Base-by-base conservation (phyloP, 2,329 filamentous ascomycete genomes). In the Sporothrix brunneoviolacea region DNA sequence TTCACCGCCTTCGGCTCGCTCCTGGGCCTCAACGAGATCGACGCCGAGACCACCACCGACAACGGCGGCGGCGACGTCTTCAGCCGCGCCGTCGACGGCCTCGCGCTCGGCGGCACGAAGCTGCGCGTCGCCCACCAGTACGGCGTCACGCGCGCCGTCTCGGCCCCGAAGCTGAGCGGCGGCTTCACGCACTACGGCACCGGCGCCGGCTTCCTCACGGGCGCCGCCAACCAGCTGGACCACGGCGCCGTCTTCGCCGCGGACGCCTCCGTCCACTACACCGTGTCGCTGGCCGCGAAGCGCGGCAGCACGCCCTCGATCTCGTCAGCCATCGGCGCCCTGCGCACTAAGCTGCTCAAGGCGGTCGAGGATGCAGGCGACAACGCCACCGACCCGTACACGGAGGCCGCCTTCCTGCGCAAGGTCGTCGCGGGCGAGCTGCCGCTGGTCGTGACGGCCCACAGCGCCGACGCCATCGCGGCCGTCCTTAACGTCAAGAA, bases 381-480 rank as follows among this genome's bases (percentile, higher is more conserved):
- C 0, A 68, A 65, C 38, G 61, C 55, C 8, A 50, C 65, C 7
- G 69, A 76, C 16, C 55, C 63, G 0, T 79, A 69, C 58, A 72
- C 72, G 0, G 76, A 80, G 59, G 63, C 64, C 1, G 66, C 70
- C 3, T 82, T 73, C 58, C 69, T 82, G 18, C 70, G 67, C 54
- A 70, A 71, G 57, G 81, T 84, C 0, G 66, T 84, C 3, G 60
- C 67, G 2, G 81, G 78, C 19, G 64, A 73, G 3, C 59, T 76
- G 2, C 72, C 80, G 0, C 70, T 86, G 1, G 78, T 75, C 4
- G 60, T 86, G 10, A 79, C 74, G 0, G 76, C 76, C 10, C 77
- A 85, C 59, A 82, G 76, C 53, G 82, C 82, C 7, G 82, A 86
- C 58, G 71, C 72, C 18, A 84, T 85, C 53, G 76, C 79, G 3